A percentile compares a stretch with the other conserved stretches of the same genome.
Evolutionary conservation across 208 protist genomes (phyloP).

Genomic region (Novymonas esmeraldas): DNA sequence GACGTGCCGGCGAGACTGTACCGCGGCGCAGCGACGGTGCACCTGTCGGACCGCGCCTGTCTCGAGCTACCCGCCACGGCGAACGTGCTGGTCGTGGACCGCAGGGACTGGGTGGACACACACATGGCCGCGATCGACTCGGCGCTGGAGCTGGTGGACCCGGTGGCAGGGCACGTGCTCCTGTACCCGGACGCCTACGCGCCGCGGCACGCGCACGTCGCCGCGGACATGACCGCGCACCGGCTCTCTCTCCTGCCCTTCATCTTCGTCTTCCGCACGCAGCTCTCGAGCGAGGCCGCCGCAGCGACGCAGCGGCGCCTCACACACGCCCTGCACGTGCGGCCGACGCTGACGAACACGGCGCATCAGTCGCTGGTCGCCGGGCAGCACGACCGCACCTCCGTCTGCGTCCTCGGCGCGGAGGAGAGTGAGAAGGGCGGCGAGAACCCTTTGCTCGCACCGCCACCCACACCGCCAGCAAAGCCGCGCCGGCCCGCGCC

Average conservation of each 20-base stretch:
- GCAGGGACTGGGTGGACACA: slow-evolving; percentile 20
- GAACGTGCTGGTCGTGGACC: slow-evolving; percentile 51
- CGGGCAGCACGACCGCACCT: slow-evolving; percentile 24
- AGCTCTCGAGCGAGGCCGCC: slow-evolving; percentile 13
- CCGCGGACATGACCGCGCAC: slow-evolving; percentile 13
- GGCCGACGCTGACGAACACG: slow-evolving; percentile 6
- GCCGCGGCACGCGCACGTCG: slow-evolving; percentile 9
- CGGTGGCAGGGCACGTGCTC: slow-evolving; percentile 25
- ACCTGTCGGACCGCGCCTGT: slow-evolving; percentile 35
- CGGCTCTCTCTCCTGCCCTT: slow-evolving; percentile 29
- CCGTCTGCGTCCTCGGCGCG: slow-evolving; percentile 26
- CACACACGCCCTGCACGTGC: slow-evolving; percentile 24
- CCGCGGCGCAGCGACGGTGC: slow-evolving; percentile 18
- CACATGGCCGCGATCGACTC: slow-evolving; percentile 2
- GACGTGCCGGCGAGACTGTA: slow-evolving; percentile 25
- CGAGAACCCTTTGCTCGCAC: slow-evolving; percentile 33
- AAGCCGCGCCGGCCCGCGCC: neutral
- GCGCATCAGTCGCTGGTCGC: slow-evolving; percentile 26
- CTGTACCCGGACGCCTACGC: slow-evolving; percentile 37
- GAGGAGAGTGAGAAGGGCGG: slow-evolving; percentile 25
- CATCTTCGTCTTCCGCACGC: slow-evolving; percentile 43
- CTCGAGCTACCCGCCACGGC: slow-evolving; percentile 33
- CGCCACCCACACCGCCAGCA: no score
- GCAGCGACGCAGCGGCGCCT: slow-evolving; percentile 19
- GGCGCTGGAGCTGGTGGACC: slow-evolving; percentile 19